phyloP scores from a whole-genome alignment of 2,329 filamentous ascomycete genomes.

The Myriosclerotinia curreyana region DNA sequence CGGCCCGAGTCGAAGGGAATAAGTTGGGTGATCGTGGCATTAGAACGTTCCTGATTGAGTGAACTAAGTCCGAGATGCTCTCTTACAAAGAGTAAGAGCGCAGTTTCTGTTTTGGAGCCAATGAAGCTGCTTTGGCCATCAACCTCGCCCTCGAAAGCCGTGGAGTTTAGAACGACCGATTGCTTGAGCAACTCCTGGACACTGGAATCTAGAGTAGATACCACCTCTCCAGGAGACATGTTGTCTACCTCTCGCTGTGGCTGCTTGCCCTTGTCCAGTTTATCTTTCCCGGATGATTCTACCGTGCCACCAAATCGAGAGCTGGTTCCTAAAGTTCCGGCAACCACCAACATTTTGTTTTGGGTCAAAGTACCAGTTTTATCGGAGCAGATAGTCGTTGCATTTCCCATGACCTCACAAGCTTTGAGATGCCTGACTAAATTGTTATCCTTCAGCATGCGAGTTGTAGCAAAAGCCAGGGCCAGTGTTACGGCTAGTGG shows the following conservation, averaged over 20 bases:
- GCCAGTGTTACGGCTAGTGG: slow-evolving; percentile 67
- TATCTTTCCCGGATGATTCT: slow-evolving; percentile 35
- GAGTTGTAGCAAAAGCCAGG: slow-evolving; percentile 63
- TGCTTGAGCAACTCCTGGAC: slow-evolving; percentile 51
- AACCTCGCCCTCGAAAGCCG: slow-evolving; percentile 64
- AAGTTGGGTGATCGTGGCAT: slow-evolving; percentile 55
- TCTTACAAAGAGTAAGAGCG: slow-evolving; percentile 66
- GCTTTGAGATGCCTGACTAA: slow-evolving; percentile 65
- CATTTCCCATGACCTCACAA: slow-evolving; percentile 70
- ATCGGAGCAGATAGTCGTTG: slow-evolving; percentile 74
- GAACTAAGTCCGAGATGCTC: slow-evolving; percentile 63
- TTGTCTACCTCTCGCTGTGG: slow-evolving; percentile 30
- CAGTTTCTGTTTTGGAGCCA: slow-evolving; percentile 76
- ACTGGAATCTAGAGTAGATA: slow-evolving; percentile 31
- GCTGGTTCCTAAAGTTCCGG: slow-evolving; percentile 62
- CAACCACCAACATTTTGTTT: slow-evolving; percentile 74
- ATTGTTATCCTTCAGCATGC: slow-evolving; percentile 68
- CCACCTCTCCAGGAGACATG: slow-evolving; percentile 36
- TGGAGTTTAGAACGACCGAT: slow-evolving; percentile 66
- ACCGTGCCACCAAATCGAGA: slow-evolving; percentile 49
- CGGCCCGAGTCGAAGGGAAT: slow-evolving; percentile 44
- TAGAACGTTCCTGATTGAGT: slow-evolving; percentile 59
- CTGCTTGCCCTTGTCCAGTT: slow-evolving; percentile 32
- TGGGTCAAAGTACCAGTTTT: slow-evolving; percentile 74
- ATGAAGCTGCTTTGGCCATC: slow-evolving; percentile 60